phyloP scores from a whole-genome alignment of 2,329 filamentous ascomycete species.

The Samsoniella hepiali region DNA sequence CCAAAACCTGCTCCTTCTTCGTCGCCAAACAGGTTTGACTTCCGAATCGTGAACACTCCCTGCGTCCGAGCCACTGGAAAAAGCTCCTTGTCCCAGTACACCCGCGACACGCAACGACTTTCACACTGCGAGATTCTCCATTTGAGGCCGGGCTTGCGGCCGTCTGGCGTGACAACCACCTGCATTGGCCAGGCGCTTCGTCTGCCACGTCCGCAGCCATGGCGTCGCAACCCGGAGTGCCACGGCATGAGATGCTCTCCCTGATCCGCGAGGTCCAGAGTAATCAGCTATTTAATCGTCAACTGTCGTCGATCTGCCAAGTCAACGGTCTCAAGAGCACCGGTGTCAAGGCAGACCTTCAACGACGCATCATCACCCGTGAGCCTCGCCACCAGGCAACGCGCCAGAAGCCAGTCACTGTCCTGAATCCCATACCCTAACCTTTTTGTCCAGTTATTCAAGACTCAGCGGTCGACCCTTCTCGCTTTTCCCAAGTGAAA shows the following conservation, averaged over 20 bases:
- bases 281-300: constrained; percentile 50
- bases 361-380: constrained; percentile 76
- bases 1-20: background rate
- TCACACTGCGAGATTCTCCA: constrained; percentile 1
- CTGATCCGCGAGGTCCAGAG: constrained; percentile 45
- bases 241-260: constrained; percentile 41
- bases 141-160: constrained; percentile 2
- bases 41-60: background rate
- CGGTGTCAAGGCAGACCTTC: constrained; percentile 81
- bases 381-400: constrained; percentile 38
- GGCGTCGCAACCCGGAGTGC: constrained; percentile 29
- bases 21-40: background rate
- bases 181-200: constrained; percentile 7
- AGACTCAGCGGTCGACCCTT: constrained; percentile 37
- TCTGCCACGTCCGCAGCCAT: constrained; percentile 22
- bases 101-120: background rate
- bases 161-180: background rate
- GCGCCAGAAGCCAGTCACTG: background rate
- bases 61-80: background rate
- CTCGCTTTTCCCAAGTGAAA: constrained; percentile 43
- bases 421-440: background rate
- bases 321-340: constrained; percentile 71
- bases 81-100: background rate
- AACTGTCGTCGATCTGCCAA: constrained; percentile 74
- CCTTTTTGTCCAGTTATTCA: constrained; percentile 38